Evolutionary conservation across 2,329 filamentous ascomycete genomes (phyloP), one percentile per base, ranked within the genome.

Genomic region (Botrytis deweyae): DNA sequence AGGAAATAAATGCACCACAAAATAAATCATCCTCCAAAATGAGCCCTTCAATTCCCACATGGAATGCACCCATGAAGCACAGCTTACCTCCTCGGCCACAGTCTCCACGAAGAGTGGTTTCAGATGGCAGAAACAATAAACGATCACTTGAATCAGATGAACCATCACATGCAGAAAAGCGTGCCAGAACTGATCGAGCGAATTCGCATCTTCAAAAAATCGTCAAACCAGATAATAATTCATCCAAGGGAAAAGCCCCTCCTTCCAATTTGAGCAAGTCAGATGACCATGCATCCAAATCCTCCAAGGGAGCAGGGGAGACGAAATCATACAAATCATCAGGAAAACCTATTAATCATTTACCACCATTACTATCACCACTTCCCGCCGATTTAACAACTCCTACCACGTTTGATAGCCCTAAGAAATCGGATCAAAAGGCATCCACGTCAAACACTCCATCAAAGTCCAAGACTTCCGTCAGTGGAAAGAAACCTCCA

Each of bases 31-130:
- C 63, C 72, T 18, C 74, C 4, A 63, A 55, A 70, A 40, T 40
- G 25, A 29, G 52, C 66, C 55, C 72, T 29, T 70, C 72, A 58
- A 42, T 72, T 52, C 70, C 64, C 33, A 59, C 69, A 16, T 75
- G 69, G 63, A 73, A 74, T 66, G 49, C 66, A 38, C 75, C 70
- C 36, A 66, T 75, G 20, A 80, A 78, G 52, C 78, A 80, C 73
- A 70, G 72, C 46, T 74, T 79, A 33, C 79, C 79, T 72, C 77
- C 80, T 70, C 78, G 78, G 38, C 79, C 79, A 55, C 76, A 73
- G 69, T 79, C 79, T 6, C 79, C 77, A 36, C 72, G 70, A 33
- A 74, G 75, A 44, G 74, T 70, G 12, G 73, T 71, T 59, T 65
- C 69, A 5, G 76, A 77, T 49, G 49, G 61, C 8, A 78, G 77